Conservation (phyloP, 805 yeast species). For the Starmera dryadoides region DNA sequence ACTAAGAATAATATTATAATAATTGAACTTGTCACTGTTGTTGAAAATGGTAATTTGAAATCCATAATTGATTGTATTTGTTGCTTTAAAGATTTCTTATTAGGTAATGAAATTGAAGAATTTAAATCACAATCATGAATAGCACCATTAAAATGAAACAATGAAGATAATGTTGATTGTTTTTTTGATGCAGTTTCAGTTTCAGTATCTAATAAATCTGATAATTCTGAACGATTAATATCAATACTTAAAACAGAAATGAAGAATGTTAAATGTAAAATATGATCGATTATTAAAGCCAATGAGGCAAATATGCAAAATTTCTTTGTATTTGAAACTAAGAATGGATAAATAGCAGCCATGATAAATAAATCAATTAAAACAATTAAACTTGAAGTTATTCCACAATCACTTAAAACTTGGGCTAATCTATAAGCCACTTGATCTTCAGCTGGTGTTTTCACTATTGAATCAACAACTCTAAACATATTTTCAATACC, state of each 20-base stretch:
- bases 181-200: not conserved
- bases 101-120: not conserved
- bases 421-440: conserved; percentile 29
- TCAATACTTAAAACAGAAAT: conserved; percentile 64
- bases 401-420: conserved; percentile 28
- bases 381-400: conserved; percentile 30
- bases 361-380: conserved; percentile 20
- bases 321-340: conserved; percentile 27
- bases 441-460: conserved; percentile 34
- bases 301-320: conserved; percentile 38
- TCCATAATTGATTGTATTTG: conserved; percentile 6
- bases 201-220: conserved; percentile 34
- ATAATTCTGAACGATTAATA: conserved; percentile 52
- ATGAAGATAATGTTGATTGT: conserved; percentile 11
- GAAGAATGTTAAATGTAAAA: conserved; percentile 57
- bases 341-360: conserved; percentile 21
- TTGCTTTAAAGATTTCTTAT: not conserved
- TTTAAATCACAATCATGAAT: not conserved
- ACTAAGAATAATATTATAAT: conserved; percentile 20
- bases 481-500: conserved; percentile 43
- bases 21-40: conserved; percentile 23
- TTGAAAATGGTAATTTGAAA: conserved; percentile 31
- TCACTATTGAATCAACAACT: conserved; percentile 31
- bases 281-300: conserved; percentile 50
- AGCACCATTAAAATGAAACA: not conserved